Evolutionary conservation across 2,329 filamentous ascomycete genomes (phyloP), one percentile per base, ranked within the genome.

Genomic region (Rhexocercosporidium sp.): DNA sequence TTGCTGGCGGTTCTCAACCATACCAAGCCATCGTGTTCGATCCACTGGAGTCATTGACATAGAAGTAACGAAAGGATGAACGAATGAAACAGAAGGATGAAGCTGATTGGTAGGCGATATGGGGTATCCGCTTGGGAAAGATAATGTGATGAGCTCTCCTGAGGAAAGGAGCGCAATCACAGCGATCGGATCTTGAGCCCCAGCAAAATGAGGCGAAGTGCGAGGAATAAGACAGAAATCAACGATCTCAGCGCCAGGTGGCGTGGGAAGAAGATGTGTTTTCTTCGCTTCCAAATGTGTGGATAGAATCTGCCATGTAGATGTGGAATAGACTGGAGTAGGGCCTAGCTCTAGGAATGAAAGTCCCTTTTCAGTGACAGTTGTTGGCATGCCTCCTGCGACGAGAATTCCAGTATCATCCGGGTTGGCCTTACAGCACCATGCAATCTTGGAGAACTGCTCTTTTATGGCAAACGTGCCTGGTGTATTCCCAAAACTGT

Each of bases 21-120:
- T 91, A 3, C 93, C 92, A 16, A 98, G 85, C 96, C 96, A 99
- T 70, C 90, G 86, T 8, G 88, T 88, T 31, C 96, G 88, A 57
- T 93, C 90, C 12, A 98, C 83, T 14, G 88, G 86, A 11, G 92
- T 86, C n/a, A 96, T 83, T 18, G 87, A 85, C 61, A 92, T 83
- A 60, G 89, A 88, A 63, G 88, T 91, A 66, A 96, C 88, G 76
- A 97, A 98, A 0, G 96, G 96, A 75, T 97, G 94, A 7, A 97
- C 91, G 70, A 97, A 92, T 1, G 92, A 92, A 54, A 97, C 81
- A 2, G 92, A 97, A 0, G 94, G 87, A 75, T 97, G 95, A 6
- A 99, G 85, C 79, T 97, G 93, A 75, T 97, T 97, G 3, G 94
- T 97, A 1, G 96, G 94, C 31, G 90, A 92, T 64, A 98, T 96